Evolutionary conservation across 2,329 filamentous ascomycete genomes (phyloP), one percentile per base, ranked within the genome.

Genomic region (Monosporascus sp.): DNA sequence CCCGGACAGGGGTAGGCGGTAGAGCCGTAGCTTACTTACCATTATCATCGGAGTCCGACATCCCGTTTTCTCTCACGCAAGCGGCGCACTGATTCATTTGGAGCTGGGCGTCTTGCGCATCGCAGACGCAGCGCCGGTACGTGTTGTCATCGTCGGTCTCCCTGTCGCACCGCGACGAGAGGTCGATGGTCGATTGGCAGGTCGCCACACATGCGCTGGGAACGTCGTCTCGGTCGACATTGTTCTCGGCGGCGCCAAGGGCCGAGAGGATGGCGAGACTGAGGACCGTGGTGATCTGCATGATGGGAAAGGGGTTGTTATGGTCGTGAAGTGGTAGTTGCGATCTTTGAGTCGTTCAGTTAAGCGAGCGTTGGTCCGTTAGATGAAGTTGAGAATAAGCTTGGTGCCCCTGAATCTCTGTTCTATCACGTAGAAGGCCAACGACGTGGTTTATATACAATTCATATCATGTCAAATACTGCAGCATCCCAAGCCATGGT

Each of bases 131-230:
- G 7, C 49, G 25, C 3, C 46, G 53, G 51, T 62, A 62, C 11
- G 18, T 18, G 15, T 55, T 38, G 31, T 62, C 59, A 25, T 45
- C 46, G 31, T 47, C 6, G 6, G 56, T 58, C 37, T 52, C 18
- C 6, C 37, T 41, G 15, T 62, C 60, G 39, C 60, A 62, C 5
- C 49, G 56, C 3, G 52, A 47, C 8, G 58, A 54, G 0, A 62
- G 54, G 47, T 60, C 56, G 48, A 60, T 57, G 38, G 56, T 57
- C 48, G 54, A 56, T 18, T 59, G 56, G 52, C 60, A 62, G 0
- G 58, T 39, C 15, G 39, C 24, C 1, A 60, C 25, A 41, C 60
- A 62, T 4, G 14, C 49, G 18, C 55, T 45, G 1, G 57, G 59
- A 3, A 61, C 53, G 25, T 61, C 60, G 14, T 52, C 41, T 7